Percentiles rank a stretch among this genome's conserved stretches.
These are phyloP conservation scores for Thamnidium elegans DNA, from an alignment of 192 early-diverging fungal genomes.

Conservation along the genomic window DNA sequence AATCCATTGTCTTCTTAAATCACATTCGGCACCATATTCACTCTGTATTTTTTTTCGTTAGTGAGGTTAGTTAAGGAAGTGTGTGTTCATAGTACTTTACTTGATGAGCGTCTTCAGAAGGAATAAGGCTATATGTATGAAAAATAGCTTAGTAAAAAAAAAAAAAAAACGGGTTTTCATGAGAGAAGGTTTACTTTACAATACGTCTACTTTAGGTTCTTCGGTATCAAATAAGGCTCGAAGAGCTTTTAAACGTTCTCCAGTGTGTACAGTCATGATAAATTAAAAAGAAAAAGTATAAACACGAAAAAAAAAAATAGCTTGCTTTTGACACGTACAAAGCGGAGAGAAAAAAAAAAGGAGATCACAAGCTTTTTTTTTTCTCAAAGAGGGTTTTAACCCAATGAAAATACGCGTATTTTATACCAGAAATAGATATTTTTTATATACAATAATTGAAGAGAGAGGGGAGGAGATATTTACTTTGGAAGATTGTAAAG, in stretches of 20 bases:
- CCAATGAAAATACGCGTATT: no score
- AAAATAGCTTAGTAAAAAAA: conserved; percentile 37
- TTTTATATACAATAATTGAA: no score
- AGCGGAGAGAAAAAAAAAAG: no score
- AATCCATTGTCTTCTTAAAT: conserved; percentile 85
- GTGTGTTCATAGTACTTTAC: conserved; percentile 34
- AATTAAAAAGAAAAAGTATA: background rate
- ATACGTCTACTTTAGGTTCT: conserved; percentile 30
- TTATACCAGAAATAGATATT: no score
- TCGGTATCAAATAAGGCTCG: conserved; percentile 7
- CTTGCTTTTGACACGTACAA: no score
- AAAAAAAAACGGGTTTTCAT: background rate
- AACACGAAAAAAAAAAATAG: background rate
- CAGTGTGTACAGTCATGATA: conserved; percentile 10
- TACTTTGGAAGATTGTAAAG: background rate
- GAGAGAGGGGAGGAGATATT: background rate
- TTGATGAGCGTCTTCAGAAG: conserved; percentile 97
- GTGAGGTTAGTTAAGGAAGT: background rate
- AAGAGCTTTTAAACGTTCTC: conserved; percentile 11
- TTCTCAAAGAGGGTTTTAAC: no score
- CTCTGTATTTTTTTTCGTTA: conserved; percentile 48
- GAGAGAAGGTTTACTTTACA: conserved; percentile 11
- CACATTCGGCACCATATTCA: conserved; percentile 89
- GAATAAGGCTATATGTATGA: conserved; percentile 62
- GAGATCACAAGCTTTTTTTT: no score